Base-by-base conservation (phyloP, 805 yeast genomes). In the Candida palmyrensis region DNA sequence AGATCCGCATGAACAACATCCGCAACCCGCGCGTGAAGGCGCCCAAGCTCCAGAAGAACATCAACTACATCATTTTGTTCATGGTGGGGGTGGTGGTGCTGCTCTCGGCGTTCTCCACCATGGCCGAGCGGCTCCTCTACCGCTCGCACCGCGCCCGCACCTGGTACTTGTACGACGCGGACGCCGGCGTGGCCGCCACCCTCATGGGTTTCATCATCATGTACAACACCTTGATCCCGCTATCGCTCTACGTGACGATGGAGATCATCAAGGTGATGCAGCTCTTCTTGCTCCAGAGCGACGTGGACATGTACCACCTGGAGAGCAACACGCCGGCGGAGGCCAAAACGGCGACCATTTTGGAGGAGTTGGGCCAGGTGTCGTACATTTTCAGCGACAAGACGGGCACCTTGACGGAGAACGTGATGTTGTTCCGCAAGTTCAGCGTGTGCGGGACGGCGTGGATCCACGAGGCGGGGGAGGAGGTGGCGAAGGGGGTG, bases 321-420 rank as follows among this genome's bases (percentile, higher is more conserved):
- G 82, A 76, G 20, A 73, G 87, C 6, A 77, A 92, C 48, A 92
- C 96, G 0, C 96, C 95, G 0, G 90, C 96, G 30, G 96, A 85
- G 47, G 94, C 96, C 0, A 79, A 90, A 53, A 89, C 97, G 0
- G 96, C 97, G 0, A 85, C 97, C 0, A 87, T 92, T 44, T 72
- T 92, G 43, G 99, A 92, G 54, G 98, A 92, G 58, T 66, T 92
- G 47, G 99, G 99, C 2, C 99, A 92, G 54, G 97, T 94, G 1
- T 82, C 95, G 30, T 89, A 90, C 51, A 73, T 92, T 3, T 92
- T 92, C 55, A 84, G 96, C 39, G 99, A 92, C 58, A 92, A 92
- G 56, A 92, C 98, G 0, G 99, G 99, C 7, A 92, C 99, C 0
- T 69, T 92, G 40, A 92, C 99, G 1, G 97, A 92, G 47, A 92